Evolutionary conservation across 805 yeast genomes (phyloP).

Genomic region (Wickerhamomyces rabaulensis): DNA sequence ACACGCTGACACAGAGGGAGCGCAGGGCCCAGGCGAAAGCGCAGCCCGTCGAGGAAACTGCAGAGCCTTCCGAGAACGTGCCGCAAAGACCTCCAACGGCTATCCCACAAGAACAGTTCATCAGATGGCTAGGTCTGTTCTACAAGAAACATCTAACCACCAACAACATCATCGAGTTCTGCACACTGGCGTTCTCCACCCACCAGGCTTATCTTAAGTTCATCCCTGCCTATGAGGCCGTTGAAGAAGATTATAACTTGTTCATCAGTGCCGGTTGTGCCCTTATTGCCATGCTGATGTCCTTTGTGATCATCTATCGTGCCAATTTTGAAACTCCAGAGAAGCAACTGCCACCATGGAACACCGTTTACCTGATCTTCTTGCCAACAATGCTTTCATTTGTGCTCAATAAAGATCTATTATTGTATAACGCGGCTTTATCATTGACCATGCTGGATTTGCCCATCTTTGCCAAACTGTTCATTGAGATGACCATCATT

Average conservation of each 20-base stretch:
- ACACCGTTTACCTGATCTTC: slow-evolving; percentile 28
- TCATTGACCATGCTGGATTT: slow-evolving; percentile 26
- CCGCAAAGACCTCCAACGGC: slow-evolving; percentile 5
- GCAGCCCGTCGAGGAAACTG: background rate
- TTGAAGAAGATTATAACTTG: slow-evolving; percentile 14
- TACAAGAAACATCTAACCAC: slow-evolving; percentile 17
- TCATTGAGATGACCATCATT: slow-evolving; percentile 17
- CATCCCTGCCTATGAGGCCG: slow-evolving; percentile 2
- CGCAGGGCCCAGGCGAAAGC: slow-evolving; percentile 11
- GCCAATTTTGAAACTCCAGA: slow-evolving; percentile 6
- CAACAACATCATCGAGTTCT: slow-evolving; percentile 22
- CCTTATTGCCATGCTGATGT: slow-evolving; percentile 19
- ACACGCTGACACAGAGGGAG: slow-evolving; percentile 17
- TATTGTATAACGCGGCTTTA: slow-evolving; percentile 27
- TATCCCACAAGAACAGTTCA: slow-evolving; percentile 19
- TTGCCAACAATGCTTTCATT: slow-evolving; percentile 28
- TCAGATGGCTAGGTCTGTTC: slow-evolving; percentile 13
- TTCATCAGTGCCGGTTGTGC: slow-evolving; percentile 20
- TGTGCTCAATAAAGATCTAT: slow-evolving; percentile 19
- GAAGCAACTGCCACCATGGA: slow-evolving; percentile 26
- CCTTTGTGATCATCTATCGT: slow-evolving; percentile 16
- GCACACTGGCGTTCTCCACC: slow-evolving; percentile 19
- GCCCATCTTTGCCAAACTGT: slow-evolving; percentile 17
- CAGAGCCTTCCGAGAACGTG: slow-evolving; percentile 2
- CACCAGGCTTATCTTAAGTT: slow-evolving; percentile 19